Conservation (phyloP, 2,329 filamentous ascomycete genomes). For the Penicillium thymicola region DNA sequence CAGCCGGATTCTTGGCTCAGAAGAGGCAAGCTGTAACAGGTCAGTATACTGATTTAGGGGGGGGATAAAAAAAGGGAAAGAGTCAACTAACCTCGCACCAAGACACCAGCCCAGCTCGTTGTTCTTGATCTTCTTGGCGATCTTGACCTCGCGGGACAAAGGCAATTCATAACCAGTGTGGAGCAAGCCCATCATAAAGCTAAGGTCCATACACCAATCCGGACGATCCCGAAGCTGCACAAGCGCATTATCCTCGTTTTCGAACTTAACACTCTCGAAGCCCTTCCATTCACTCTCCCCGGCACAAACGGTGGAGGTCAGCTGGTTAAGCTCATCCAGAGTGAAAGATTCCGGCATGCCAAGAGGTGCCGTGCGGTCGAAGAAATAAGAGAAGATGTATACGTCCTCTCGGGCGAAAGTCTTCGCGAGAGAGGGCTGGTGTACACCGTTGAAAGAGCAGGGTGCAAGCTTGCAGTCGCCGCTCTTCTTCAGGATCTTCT, state of each 20-base stretch:
- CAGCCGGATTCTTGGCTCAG: constrained; percentile 79
- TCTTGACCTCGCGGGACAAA: constrained; percentile 90
- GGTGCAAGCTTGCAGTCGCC: constrained; percentile 75
- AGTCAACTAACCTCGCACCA: constrained; percentile 75
- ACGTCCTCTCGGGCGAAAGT: constrained; percentile 90
- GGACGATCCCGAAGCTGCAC: constrained; percentile 77
- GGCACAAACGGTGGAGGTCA: constrained; percentile 79
- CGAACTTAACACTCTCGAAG: constrained; percentile 71
- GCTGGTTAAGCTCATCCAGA: constrained; percentile 79
- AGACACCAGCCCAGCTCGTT: constrained; percentile 98
- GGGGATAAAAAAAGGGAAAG: not conserved
- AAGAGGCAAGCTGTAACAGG: constrained; percentile 68
- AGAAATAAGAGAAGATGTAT: constrained; percentile 98
- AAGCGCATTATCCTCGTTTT: constrained; percentile 70
- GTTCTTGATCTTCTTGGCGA: constrained; percentile 97
- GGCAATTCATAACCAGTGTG: constrained; percentile 99
- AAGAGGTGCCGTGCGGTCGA: constrained; percentile 85
- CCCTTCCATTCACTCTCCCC: constrained; percentile 75
- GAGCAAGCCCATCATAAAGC: constrained; percentile 89
- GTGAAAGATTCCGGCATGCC: constrained; percentile 99
- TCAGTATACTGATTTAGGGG: constrained; percentile 20
- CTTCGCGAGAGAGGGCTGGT: constrained; percentile 88
- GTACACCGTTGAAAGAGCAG: constrained; percentile 98
- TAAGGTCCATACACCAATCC: constrained; percentile 91
- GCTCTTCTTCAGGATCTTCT: constrained; percentile 88